Conservation (phyloP, 176 grass and related monocot genomes). For the Melocanna baccifera region DNA sequence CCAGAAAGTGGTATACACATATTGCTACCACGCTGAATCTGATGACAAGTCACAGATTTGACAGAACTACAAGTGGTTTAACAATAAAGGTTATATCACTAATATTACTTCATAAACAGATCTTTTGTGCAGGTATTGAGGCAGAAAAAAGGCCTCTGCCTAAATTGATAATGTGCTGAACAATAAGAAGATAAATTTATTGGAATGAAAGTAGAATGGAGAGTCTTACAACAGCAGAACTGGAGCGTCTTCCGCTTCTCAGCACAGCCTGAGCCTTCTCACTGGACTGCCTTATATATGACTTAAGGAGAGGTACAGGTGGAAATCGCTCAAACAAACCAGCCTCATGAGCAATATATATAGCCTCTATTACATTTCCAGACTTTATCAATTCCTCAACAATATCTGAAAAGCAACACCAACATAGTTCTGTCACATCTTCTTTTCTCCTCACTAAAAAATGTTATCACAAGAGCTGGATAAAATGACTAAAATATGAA, state of each 20-base stretch:
- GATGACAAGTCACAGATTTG: not conserved
- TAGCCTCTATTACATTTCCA: conserved; percentile 60
- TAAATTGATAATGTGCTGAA: not conserved
- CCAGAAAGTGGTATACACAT: not conserved
- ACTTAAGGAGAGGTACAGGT: conserved; percentile 58
- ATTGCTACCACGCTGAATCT: not conserved
- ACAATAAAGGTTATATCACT: not conserved
- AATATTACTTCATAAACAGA: not conserved
- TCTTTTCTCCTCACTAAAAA: conserved; percentile 7
- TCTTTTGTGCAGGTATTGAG: not conserved
- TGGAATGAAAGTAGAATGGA: not conserved
- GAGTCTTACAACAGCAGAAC: conserved; percentile 54
- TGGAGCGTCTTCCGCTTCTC: conserved; percentile 48
- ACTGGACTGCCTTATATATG: conserved; percentile 48
- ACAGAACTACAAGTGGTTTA: not conserved
- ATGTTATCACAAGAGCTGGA: not conserved
- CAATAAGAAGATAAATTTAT: not conserved
- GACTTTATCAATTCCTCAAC: conserved; percentile 56
- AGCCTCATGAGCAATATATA: conserved; percentile 67
- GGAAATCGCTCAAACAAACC: conserved; percentile 56
- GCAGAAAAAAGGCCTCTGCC: not conserved
- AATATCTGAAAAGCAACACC: conserved; percentile 49
- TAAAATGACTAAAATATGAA: conserved; percentile 14
- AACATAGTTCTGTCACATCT: conserved; percentile 21
- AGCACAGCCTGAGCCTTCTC: conserved; percentile 56